These are phyloP conservation scores for Xanthoparmelia taractica DNA, from an alignment of 495 filamentous ascomycete genomes.

Conservation along the genomic window DNA sequence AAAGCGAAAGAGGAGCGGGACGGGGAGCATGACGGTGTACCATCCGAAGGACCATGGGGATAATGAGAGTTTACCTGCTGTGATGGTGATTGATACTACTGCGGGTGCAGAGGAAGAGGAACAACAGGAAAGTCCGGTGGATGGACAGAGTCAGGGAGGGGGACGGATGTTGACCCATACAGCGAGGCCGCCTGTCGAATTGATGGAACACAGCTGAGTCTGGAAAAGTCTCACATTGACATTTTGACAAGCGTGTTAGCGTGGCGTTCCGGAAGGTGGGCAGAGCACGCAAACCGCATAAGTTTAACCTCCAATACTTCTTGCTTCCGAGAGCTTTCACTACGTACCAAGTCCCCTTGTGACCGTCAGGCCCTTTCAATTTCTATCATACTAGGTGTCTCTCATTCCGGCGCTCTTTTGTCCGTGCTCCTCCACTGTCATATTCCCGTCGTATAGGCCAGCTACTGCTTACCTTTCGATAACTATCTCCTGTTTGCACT, in stretches of 20 bases:
- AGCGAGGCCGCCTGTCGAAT: conserved; percentile 75
- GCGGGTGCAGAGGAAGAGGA: conserved; percentile 41
- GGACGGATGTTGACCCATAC: conserved; percentile 63
- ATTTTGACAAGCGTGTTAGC: background rate
- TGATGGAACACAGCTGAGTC: conserved; percentile 56
- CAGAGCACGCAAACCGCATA: background rate
- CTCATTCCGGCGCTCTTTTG: background rate
- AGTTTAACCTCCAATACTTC: background rate
- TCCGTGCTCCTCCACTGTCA: background rate
- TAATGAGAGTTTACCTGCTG: conserved; percentile 73
- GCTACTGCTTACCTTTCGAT: too few species aligned
- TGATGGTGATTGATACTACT: conserved; percentile 85
- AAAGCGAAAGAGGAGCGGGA: conserved; percentile 42
- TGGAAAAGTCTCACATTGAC: background rate
- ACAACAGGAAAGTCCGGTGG: conserved; percentile 29
- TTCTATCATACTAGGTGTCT: background rate
- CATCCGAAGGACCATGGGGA: conserved; percentile 66
- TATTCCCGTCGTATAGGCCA: too few species aligned
- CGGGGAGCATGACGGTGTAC: conserved; percentile 66
- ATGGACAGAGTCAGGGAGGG: conserved; percentile 39
- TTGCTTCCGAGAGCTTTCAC: background rate
- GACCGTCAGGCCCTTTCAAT: background rate
- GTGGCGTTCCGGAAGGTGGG: conserved; percentile 6
- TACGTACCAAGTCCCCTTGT: background rate
- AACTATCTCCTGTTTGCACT: background rate